Base-by-base conservation (phyloP, 1,284 basidiomycete genomes). In the Rhodotorula mucilaginosa region DNA sequence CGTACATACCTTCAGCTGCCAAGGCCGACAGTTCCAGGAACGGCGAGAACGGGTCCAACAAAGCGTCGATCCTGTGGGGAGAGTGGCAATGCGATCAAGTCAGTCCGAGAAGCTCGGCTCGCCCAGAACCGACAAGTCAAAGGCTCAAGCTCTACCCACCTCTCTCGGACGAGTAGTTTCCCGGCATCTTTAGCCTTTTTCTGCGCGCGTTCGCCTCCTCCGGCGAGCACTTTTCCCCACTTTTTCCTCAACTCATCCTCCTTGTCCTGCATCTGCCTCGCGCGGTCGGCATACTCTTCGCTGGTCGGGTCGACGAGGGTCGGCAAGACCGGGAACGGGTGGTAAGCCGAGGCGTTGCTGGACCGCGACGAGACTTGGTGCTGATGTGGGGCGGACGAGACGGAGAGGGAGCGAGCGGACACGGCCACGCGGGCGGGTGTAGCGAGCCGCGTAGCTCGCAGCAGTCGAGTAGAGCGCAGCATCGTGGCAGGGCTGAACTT, bases 1-100 rank as follows among this genome's bases (percentile, higher is more conserved):
- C 85, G 79, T 97, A 97, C 29, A 97, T 90, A 23, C 90, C 91
- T 79, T 95, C 88, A 18, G 90, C 94, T 29, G 94, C 94, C 8
- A 96, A 83, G 44, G 88, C 84, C 2, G 91, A 93, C 7, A 97
- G 85, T 80, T 97, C 94, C 39, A 97, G 83, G 81, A 97, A 97
- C 0, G 95, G 93, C 16, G 91, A 90, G 78, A 90, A 87, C 13
- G 90, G 89, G 80, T 97, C 94, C 47, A 97, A 82, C 21, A 97
- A 83, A 10, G 86, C 81, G 4, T 86, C 83, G 23, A 91, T 82
- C 71, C 89, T 89, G 72, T 23, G 16, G 18, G n/a, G n/a, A n/a
- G n/a, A n/a, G n/a, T n/a, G n/a, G n/a, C n/a, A n/a, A n/a, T n/a
- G n/a, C n/a, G n/a, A n/a, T n/a, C n/a, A n/a, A 23, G 3, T 29